A percentile compares a stretch with the other conserved stretches of the same genome.
Evolutionary conservation across 108 stramenopile genomes (phyloP).

Genomic region (Fistulifera pelliculosa): DNA sequence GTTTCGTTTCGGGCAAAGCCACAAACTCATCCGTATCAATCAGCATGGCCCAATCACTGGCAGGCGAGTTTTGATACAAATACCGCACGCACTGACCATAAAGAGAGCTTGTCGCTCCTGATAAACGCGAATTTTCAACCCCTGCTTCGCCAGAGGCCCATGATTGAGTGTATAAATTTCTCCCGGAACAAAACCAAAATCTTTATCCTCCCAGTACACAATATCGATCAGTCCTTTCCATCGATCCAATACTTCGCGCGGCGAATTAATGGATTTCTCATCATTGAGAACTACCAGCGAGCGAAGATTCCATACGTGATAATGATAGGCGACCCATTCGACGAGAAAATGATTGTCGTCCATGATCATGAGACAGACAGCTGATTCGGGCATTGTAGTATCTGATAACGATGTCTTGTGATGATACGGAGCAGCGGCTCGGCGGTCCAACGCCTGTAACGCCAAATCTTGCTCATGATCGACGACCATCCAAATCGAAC

Average conservation of each 20-base stretch:
- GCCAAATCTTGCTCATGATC: no score
- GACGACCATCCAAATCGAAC: no score
- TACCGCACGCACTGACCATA: no score
- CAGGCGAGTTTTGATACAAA: no score
- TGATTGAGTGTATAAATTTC: no score
- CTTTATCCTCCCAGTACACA: constrained; percentile 6
- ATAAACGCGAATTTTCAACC: no score
- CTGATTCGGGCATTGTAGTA: background rate
- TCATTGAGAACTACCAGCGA: constrained; percentile 28
- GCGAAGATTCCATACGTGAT: constrained; percentile 20
- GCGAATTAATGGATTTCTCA: constrained; percentile 11
- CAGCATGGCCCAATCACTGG: constrained; percentile 14
- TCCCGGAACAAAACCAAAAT: constrained; percentile 1
- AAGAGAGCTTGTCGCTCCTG: no score
- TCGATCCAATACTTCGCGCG: constrained; percentile 11
- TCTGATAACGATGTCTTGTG: no score
- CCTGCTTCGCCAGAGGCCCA: no score
- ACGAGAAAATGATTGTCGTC: constrained; percentile 31
- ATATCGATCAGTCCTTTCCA: constrained; percentile 17
- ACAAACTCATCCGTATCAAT: constrained; percentile 28
- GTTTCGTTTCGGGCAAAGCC: background rate
- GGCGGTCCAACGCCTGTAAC: no score
- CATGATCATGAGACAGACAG: constrained; percentile 27
- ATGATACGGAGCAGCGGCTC: no score
- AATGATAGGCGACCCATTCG: constrained; percentile 46